These are phyloP conservation scores for Stentor coeruleus DNA, from an alignment of 73 alveolate genomes.

Conservation along the genomic window DNA sequence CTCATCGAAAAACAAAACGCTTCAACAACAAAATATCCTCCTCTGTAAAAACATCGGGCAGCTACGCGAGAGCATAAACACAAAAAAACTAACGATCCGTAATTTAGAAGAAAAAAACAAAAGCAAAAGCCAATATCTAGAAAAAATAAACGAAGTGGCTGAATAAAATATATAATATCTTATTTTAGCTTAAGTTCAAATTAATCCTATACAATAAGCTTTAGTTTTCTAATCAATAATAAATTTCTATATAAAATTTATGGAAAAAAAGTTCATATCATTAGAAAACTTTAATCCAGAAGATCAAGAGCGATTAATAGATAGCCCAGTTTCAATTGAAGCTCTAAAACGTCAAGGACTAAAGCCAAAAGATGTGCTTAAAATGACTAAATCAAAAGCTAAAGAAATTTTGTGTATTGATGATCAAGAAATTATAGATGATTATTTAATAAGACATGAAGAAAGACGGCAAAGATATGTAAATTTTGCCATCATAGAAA, in stretches of 20 bases:
- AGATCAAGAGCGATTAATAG: not conserved
- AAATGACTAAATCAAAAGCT: conserved; percentile 34
- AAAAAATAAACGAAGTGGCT: no score
- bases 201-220: no score
- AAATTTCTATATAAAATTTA: not conserved
- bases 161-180: no score
- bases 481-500: conserved; percentile 30
- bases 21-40: not conserved
- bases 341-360: conserved; percentile 66
- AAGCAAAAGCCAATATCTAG: no score
- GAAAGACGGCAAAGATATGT: conserved; percentile 43
- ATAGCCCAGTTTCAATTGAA: conserved; percentile 67
- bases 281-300: conserved; percentile 21
- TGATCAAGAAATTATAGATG: conserved; percentile 38
- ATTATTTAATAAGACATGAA: conserved; percentile 33
- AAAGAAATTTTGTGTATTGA: conserved; percentile 35
- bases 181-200: no score
- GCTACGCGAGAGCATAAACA: no score
- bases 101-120: no score
- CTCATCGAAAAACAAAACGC: not conserved
- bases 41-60: no score
- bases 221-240: no score
- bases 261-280: conserved; percentile 18
- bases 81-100: no score
- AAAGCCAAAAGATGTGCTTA: conserved; percentile 58